phyloP scores from a whole-genome alignment of 495 filamentous ascomycete species.

The Podospora australis region DNA sequence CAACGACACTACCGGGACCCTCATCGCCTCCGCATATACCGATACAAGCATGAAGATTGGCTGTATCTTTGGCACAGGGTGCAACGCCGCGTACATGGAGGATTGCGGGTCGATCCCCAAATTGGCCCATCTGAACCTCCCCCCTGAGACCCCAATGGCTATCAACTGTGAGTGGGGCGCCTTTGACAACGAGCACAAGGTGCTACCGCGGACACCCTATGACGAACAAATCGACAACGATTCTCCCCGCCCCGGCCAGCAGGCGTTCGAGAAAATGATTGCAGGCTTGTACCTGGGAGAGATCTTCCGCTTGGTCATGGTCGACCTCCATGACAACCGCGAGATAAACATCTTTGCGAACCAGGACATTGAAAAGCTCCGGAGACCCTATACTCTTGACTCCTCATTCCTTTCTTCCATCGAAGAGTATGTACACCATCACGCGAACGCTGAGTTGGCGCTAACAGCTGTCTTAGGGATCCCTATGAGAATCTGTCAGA shows the following conservation, averaged over 20 bases:
- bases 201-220: conserved; percentile 80
- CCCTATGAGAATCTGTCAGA: conserved; percentile 91
- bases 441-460: not conserved
- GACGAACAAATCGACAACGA: conserved; percentile 86
- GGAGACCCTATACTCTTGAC: conserved; percentile 80
- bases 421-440: conserved; percentile 60
- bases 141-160: conserved; percentile 81
- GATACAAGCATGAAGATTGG: conserved; percentile 88
- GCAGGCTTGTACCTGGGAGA: conserved; percentile 93
- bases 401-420: conserved; percentile 93
- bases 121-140: conserved; percentile 88
- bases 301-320: conserved; percentile 82
- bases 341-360: conserved; percentile 72
- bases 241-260: conserved; percentile 90
- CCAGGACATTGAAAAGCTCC: conserved; percentile 72
- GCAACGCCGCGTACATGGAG: conserved; percentile 98
- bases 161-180: conserved; percentile 99
- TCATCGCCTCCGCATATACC: conserved; percentile 96
- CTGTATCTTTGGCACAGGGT: conserved; percentile 97
- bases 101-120: conserved; percentile 86
- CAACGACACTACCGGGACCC: conserved; percentile 97
- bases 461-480: conserved; percentile 48
- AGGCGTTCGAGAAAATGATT: conserved; percentile 98
- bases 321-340: conserved; percentile 75
- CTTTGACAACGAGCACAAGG: conserved; percentile 93